Evolutionary conservation across 78 protist genomes (phyloP), one percentile per base, ranked within the genome.

Genomic region (Cavenderia fasciculata): DNA sequence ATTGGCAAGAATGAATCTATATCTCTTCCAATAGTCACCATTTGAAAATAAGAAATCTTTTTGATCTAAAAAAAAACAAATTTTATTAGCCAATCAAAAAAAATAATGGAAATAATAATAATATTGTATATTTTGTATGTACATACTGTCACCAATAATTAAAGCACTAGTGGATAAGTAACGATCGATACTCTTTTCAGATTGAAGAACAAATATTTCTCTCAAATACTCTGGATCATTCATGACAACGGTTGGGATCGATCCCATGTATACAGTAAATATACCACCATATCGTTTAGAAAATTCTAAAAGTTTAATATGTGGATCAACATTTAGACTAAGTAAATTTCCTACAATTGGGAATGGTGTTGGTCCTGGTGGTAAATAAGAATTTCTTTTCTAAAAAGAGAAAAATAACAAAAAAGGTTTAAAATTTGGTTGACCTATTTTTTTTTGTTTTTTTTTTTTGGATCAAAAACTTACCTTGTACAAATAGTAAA

Each of bases 11-110:
- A 82, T 23, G 8, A 52, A 33, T 44, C 90, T 51, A 40, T 52
- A 68, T 46, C 47, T 65, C 61, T 68, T 82, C 90, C 90, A 82
- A 68, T 82, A 82, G 21, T 65, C 77, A 29, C 90, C 90, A 82
- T 82, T 82, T 2, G 78, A 68, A 33, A 82, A 82, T 25, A 82
- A 59, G 6, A 82, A 40, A 43, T 82, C 78, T 12, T 27, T 65
- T 29, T 68, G 52, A 40, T 82, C 57, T 46, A 47, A 47, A n/a
- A n/a, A n/a, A n/a, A n/a, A n/a, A n/a, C n/a, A n/a, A n/a, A n/a
- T 18, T 31, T 36, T 61, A 25, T 31, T 69, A 2, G 7, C 29
- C 10, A 46, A 14, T 3, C 12, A 27, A 69, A n/a, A 23, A 46
- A 2, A 46, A 23, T 21, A 1, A 47, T 12, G 29, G 2, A 27